Conservation (phyloP, 2,329 filamentous ascomycete genomes). For the Penicillium griseofulvum region DNA sequence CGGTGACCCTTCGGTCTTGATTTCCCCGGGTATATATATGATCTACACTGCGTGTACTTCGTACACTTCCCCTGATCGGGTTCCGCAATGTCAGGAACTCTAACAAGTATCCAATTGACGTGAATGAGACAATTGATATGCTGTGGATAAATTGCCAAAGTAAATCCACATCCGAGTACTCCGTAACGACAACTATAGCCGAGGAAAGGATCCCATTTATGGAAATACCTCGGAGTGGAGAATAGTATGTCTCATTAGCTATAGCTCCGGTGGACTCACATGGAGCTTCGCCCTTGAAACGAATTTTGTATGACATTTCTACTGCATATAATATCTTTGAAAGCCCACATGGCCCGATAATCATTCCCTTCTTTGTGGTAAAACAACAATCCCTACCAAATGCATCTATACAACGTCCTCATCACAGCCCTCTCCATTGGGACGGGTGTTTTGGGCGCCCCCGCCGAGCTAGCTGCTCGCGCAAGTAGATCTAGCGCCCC, state of each 20-base stretch:
- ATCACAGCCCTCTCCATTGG: constrained; percentile 11
- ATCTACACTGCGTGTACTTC: not conserved
- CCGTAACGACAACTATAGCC: too few species aligned
- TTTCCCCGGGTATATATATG: not conserved
- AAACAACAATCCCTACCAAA: not conserved
- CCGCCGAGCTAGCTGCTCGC: constrained; percentile 9
- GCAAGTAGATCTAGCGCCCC: constrained; percentile 21
- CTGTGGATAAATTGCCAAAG: not conserved
- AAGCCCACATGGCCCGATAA: not conserved
- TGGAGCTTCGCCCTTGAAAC: not conserved
- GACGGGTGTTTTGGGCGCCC: constrained; percentile 1
- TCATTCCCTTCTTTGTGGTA: not conserved
- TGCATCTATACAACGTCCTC: constrained; percentile 8
- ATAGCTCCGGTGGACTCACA: not conserved
- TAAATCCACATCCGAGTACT: too few species aligned
- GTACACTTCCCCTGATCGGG: not conserved
- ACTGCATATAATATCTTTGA: not conserved
- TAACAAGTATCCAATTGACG: not conserved
- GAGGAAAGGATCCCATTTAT: not conserved
- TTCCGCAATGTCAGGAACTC: not conserved
- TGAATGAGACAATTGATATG: not conserved
- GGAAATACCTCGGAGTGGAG: not conserved
- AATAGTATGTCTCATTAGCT: not conserved
- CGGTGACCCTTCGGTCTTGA: not conserved
- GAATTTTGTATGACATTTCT: not conserved